These are phyloP conservation scores for Eutrema salsugineum DNA, from an alignment of 441 rosid species.

Conservation along the genomic window DNA sequence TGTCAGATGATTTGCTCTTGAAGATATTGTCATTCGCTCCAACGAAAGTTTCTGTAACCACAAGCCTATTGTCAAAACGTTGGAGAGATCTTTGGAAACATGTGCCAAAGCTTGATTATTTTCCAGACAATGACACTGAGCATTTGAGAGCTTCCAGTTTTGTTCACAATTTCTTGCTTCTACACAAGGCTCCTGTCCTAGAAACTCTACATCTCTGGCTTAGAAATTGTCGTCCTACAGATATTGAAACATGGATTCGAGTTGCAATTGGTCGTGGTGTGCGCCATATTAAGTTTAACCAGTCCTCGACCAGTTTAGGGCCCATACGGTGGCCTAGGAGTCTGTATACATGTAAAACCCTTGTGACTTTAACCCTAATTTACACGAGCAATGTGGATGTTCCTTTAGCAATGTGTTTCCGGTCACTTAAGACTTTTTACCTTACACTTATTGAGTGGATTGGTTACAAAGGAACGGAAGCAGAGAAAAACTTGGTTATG, in stretches of 20 bases:
- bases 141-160: constrained; percentile 1
- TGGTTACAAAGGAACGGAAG: not conserved
- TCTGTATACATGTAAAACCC: constrained; percentile 1
- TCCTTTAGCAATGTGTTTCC: not conserved
- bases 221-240: not conserved
- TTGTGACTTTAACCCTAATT: not conserved
- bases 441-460: not conserved
- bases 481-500: not conserved
- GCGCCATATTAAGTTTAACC: not conserved
- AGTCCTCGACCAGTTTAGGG: no score
- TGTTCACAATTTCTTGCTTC: constrained; percentile 4
- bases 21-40: not conserved
- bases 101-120: not conserved
- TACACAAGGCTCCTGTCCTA: not conserved
- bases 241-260: not conserved
- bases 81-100: constrained; percentile 15
- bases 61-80: constrained; percentile 20
- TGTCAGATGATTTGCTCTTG: constrained; percentile 8
- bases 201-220: not conserved
- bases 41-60: not conserved
- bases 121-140: not conserved
- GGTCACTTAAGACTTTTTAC: not conserved
- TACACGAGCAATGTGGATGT: not conserved
- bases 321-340: not conserved
- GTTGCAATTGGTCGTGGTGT: not conserved